These are phyloP conservation scores for Hygrocybe punicea DNA, from an alignment of 768 basidiomycete genomes.

Conservation along the genomic window DNA sequence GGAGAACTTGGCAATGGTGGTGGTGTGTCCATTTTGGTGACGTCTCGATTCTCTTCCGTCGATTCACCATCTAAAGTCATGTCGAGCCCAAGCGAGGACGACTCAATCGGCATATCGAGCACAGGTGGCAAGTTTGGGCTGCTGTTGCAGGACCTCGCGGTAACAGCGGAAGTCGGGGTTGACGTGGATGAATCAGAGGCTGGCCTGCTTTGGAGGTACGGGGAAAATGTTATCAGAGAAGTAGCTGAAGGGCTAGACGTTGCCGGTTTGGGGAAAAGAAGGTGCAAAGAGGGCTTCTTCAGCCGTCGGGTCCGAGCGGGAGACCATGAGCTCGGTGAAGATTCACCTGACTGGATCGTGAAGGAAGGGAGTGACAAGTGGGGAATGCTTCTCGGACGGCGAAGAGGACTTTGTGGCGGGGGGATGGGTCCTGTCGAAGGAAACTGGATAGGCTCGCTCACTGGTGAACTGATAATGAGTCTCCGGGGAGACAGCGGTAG, in stretches of 20 bases:
- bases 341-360: background rate
- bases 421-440: constrained; percentile 37
- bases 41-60: background rate
- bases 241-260: constrained; percentile 34
- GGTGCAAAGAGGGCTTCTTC: constrained; percentile 68
- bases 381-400: constrained; percentile 12
- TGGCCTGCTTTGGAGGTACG: constrained; percentile 33
- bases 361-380: constrained; percentile 8
- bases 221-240: constrained; percentile 17
- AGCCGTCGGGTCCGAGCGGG: constrained; percentile 36
- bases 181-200: constrained; percentile 50
- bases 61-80: constrained; percentile 32
- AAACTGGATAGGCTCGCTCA: constrained; percentile 44
- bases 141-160: constrained; percentile 45
- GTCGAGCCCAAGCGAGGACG: constrained; percentile 45
- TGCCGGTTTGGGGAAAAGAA: constrained; percentile 66
- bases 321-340: constrained; percentile 26
- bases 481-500: constrained; percentile 19
- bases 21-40: background rate
- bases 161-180: constrained; percentile 53
- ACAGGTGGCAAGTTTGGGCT: constrained; percentile 50
- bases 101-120: constrained; percentile 60
- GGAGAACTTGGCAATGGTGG: background rate
- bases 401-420: constrained; percentile 22
- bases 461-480: constrained; percentile 21